phyloP scores from a whole-genome alignment of 1,284 basidiomycete genomes.

The Tetrapyrgos nigripes region DNA sequence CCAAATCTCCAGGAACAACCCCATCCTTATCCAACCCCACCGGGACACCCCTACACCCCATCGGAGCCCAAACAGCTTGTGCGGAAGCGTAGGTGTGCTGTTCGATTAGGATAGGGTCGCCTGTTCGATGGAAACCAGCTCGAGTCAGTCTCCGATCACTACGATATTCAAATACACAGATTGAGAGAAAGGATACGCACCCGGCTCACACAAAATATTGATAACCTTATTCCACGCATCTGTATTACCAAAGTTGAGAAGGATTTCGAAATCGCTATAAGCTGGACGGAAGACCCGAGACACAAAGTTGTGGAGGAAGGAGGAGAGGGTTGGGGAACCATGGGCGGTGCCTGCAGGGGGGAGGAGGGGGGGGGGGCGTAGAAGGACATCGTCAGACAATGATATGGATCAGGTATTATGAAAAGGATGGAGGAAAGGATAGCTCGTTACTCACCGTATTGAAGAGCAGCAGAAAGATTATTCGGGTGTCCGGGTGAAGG shows the following conservation, averaged over 20 bases:
- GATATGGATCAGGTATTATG: no score
- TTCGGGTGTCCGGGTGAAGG: conserved; percentile 7
- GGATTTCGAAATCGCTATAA: conserved; percentile 18
- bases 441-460: conserved; percentile 8
- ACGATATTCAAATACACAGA: no score
- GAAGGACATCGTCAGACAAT: neutral
- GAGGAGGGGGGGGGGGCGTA: neutral
- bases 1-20: conserved; percentile 55
- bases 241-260: conserved; percentile 34
- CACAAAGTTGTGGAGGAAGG: conserved; percentile 16
- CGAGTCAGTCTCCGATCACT: no score
- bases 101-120: conserved; percentile 52
- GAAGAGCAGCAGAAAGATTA: conserved; percentile 14
- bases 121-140: no score
- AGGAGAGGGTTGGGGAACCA: conserved; percentile 11
- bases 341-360: conserved; percentile 1
- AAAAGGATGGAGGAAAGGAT: no score
- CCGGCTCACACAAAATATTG: conserved; percentile 50
- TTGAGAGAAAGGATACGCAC: no score
- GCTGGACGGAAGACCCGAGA: conserved; percentile 15
- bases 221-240: conserved; percentile 45
- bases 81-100: conserved; percentile 52
- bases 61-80: conserved; percentile 39
- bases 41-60: conserved; percentile 49
- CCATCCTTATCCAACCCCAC: conserved; percentile 64